phyloP scores from a whole-genome alignment of 257 asterid genomes.

The Mitragyna speciosa region DNA sequence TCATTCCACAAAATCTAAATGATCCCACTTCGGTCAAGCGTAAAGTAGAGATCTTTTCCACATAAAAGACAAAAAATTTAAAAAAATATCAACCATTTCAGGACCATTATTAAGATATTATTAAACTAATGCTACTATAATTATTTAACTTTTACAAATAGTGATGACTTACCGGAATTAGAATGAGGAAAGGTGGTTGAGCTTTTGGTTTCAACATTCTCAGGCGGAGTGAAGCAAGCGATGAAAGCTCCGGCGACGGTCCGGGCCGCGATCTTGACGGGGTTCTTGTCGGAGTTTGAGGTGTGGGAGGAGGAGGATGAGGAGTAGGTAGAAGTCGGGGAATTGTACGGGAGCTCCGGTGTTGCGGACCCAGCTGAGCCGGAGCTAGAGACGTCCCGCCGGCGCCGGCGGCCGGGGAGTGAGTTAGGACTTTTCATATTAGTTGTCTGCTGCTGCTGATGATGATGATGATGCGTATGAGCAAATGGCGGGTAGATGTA shows the following conservation, averaged over 20 bases:
- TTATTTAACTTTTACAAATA: too few species aligned
- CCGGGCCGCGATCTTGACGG: conserved; percentile 45
- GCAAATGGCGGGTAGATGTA: conserved; percentile 54
- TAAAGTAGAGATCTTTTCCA: too few species aligned
- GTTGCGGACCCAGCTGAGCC: conserved; percentile 29
- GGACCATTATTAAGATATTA: too few species aligned
- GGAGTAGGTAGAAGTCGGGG: conserved; percentile 40
- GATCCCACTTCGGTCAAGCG: too few species aligned
- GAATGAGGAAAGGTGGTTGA: conserved; percentile 40
- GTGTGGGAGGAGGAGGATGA: conserved; percentile 43
- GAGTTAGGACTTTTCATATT: conserved; percentile 47
- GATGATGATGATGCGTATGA: conserved; percentile 21
- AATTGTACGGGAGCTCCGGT: conserved; percentile 35
- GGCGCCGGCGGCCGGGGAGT: conserved; percentile 29
- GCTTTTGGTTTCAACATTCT: conserved; percentile 24
- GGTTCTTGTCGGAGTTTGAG: conserved; percentile 37
- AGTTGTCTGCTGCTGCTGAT: conserved; percentile 3
- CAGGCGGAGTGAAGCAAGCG: conserved; percentile 71
- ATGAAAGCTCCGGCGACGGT: conserved; percentile 53
- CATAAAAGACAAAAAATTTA: too few species aligned
- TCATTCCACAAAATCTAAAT: too few species aligned
- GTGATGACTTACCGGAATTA: conserved; percentile 31
- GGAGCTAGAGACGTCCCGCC: conserved; percentile 35
- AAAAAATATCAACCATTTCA: too few species aligned
- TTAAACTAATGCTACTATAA: too few species aligned